phyloP scores from a whole-genome alignment of 345 rosid species.

The Acer campestre region DNA sequence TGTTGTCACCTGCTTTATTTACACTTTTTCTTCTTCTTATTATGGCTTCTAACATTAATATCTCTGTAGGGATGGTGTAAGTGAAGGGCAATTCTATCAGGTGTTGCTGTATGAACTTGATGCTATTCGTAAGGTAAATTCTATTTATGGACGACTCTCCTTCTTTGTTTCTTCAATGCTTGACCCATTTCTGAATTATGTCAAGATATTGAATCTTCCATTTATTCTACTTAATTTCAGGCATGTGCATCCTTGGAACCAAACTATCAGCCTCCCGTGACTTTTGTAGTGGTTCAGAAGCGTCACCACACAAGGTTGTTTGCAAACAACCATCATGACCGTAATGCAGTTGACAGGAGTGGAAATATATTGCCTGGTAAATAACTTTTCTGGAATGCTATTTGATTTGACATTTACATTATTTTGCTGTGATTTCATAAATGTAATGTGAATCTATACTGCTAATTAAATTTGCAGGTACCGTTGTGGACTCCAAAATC shows the following conservation, averaged over 20 bases:
- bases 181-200: neutral
- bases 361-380: conserved; percentile 95
- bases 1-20: neutral
- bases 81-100: conserved; percentile 98
- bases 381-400: neutral
- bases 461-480: conserved; percentile 45
- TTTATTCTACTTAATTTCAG: conserved; percentile 35
- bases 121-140: conserved; percentile 88
- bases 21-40: neutral
- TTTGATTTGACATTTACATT: neutral
- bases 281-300: conserved; percentile 98
- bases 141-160: neutral
- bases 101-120: conserved; percentile 91
- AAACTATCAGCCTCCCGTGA: conserved; percentile 97
- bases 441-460: neutral
- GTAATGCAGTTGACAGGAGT: conserved; percentile 76
- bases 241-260: conserved; percentile 97
- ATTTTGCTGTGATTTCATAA: neutral
- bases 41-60: neutral
- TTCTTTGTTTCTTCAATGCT: neutral
- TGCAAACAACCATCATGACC: conserved; percentile 77
- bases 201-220: neutral
- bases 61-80: conserved; percentile 84
- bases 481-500: conserved; percentile 97
- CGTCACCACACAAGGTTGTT: conserved; percentile 98